These are phyloP conservation scores for Skeletonema marinoi DNA, from an alignment of 108 stramenopile genomes.

Conservation along the genomic window DNA sequence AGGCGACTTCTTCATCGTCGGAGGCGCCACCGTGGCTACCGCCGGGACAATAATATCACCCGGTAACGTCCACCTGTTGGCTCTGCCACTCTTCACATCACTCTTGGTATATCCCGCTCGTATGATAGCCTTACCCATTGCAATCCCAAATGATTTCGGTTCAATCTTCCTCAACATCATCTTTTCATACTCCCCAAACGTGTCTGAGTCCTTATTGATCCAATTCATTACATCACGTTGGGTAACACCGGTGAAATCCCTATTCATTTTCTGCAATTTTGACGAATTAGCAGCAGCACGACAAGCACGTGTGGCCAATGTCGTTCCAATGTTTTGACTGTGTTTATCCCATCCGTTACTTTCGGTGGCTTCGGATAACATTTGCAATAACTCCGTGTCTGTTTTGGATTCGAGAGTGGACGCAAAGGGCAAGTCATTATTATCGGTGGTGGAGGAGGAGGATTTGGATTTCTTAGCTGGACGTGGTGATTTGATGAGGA, in stretches of 20 bases:
- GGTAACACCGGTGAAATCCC: slow-evolving; percentile 6
- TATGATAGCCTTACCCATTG: slow-evolving; percentile 19
- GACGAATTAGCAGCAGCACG: slow-evolving; percentile 14
- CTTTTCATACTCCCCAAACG: slow-evolving; percentile 19
- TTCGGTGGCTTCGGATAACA: not conserved
- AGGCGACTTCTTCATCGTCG: not conserved
- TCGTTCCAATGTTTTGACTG: slow-evolving; percentile 9
- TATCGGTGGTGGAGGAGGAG: not conserved
- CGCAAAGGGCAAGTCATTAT: not conserved
- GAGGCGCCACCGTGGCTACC: not conserved
- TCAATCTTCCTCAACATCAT: slow-evolving; percentile 23
- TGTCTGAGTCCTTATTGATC: not conserved
- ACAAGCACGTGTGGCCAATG: slow-evolving; percentile 20
- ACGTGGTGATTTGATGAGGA: not conserved
- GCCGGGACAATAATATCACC: not conserved
- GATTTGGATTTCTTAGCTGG: not conserved
- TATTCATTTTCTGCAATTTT: not conserved
- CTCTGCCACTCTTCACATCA: slow-evolving; percentile 16
- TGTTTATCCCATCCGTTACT: slow-evolving; percentile 18
- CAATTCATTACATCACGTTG: slow-evolving; percentile 19
- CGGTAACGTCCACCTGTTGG: slow-evolving; percentile 15
- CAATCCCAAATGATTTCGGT: slow-evolving; percentile 24
- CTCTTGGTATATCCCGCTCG: slow-evolving; percentile 24
- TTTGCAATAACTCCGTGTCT: slow-evolving; percentile 3
- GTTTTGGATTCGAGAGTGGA: slow-evolving; percentile 10